Conservation (phyloP, 768 basidiomycete genomes). For the Panaeolus cyanescens region DNA sequence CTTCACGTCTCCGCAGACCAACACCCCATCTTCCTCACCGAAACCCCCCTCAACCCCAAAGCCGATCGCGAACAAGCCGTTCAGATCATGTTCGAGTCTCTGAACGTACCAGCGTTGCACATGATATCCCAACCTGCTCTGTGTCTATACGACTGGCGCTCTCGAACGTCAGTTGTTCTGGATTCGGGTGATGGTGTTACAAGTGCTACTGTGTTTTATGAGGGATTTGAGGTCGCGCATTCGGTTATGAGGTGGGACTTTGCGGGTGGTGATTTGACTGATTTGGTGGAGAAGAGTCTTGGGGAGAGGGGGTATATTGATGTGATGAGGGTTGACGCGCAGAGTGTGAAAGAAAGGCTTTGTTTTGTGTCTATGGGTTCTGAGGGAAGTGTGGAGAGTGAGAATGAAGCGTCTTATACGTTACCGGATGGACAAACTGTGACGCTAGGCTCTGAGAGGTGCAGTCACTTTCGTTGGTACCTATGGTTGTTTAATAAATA, state of each 20-base stretch:
- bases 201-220: conserved; percentile 95
- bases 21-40: conserved; percentile 87
- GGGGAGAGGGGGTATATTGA: conserved; percentile 89
- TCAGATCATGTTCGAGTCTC: conserved; percentile 91
- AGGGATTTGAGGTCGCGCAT: conserved; percentile 88
- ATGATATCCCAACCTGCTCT: conserved; percentile 83
- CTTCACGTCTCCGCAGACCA: conserved; percentile 88
- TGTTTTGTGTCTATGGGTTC: conserved; percentile 94
- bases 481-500: conserved; percentile 33
- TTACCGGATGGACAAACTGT: conserved; percentile 92
- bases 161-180: conserved; percentile 91
- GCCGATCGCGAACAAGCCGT: conserved; percentile 88
- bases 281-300: conserved; percentile 70
- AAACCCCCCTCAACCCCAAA: conserved; percentile 88
- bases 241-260: conserved; percentile 86
- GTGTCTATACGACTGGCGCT: conserved; percentile 87
- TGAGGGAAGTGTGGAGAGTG: conserved; percentile 88
- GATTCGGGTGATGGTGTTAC: conserved; percentile 98
- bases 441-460: conserved; percentile 90
- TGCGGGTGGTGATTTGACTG: conserved; percentile 86
- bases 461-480: conserved; percentile 47
- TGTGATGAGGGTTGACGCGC: conserved; percentile 92
- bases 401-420: conserved; percentile 88
- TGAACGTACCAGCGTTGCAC: conserved; percentile 88
- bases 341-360: conserved; percentile 96